A percentile compares a stretch with the other conserved stretches of the same genome.
Evolutionary conservation across 2,329 filamentous ascomycete species (phyloP).

Genomic region (Lanzia echinophila): DNA sequence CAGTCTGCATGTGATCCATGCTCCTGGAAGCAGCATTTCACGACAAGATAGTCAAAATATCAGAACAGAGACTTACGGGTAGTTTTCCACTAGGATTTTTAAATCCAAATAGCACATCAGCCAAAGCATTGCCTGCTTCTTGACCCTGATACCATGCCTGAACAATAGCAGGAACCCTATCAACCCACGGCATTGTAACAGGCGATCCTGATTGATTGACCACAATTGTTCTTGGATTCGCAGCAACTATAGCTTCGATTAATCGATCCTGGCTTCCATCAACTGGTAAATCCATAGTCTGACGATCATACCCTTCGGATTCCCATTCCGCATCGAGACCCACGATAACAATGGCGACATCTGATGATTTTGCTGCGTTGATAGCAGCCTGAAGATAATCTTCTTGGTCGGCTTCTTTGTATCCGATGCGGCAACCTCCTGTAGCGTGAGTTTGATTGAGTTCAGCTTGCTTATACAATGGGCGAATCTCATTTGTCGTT

Average conservation of each 20-base stretch:
- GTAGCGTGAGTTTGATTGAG: constrained; percentile 53
- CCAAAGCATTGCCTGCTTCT: constrained; percentile 61
- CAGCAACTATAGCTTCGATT: constrained; percentile 53
- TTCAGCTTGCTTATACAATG: constrained; percentile 52
- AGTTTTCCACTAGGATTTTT: constrained; percentile 63
- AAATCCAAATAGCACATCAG: constrained; percentile 58
- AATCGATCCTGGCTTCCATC: constrained; percentile 55
- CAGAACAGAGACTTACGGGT: constrained; percentile 34
- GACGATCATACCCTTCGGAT: constrained; percentile 64
- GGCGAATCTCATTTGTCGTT: constrained; percentile 61
- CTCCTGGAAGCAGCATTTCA: not conserved
- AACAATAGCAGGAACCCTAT: constrained; percentile 57
- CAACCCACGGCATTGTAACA: constrained; percentile 63
- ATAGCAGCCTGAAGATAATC: constrained; percentile 61
- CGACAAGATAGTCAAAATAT: not conserved
- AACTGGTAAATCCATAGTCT: constrained; percentile 52
- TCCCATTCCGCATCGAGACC: constrained; percentile 71
- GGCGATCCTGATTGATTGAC: constrained; percentile 65
- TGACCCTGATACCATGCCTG: constrained; percentile 68
- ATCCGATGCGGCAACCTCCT: constrained; percentile 65
- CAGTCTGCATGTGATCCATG: not conserved
- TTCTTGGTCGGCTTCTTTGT: constrained; percentile 56
- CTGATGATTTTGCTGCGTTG: constrained; percentile 51
- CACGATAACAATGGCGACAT: constrained; percentile 62
- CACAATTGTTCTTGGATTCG: constrained; percentile 60